A percentile compares a stretch with the other conserved stretches of the same genome.
Conservation (phyloP, 140 eudicot genomes). For the Cichorium intybus region DNA sequence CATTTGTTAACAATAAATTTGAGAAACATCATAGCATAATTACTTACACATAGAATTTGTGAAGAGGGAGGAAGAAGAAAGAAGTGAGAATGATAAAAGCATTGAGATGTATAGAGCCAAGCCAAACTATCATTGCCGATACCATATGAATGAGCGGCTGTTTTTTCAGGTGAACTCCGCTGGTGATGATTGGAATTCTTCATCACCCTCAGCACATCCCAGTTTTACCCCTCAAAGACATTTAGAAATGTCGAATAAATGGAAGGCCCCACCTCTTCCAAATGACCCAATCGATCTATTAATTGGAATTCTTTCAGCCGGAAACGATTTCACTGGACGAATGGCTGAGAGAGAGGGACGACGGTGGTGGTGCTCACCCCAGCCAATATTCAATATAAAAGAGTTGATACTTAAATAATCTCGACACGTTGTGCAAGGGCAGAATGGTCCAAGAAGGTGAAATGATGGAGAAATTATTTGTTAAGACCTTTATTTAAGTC, state of each 20-base stretch:
- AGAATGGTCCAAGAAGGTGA: too few relatives aligned
- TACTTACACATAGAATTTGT: slow-evolving; percentile 48
- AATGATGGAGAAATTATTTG: too few relatives aligned
- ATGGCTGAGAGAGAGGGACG: too few relatives aligned
- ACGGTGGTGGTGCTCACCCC: too few relatives aligned
- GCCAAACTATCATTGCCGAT: slow-evolving; percentile 54
- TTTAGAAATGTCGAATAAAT: slow-evolving; percentile 60
- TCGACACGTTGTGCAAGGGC: too few relatives aligned
- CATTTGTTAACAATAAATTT: background rate
- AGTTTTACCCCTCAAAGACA: slow-evolving; percentile 76
- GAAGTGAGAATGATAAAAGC: too few relatives aligned
- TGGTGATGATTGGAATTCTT: slow-evolving; percentile 35
- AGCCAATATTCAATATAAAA: too few relatives aligned
- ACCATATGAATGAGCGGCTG: slow-evolving; percentile 30
- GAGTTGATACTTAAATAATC: too few relatives aligned
- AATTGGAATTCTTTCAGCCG: slow-evolving; percentile 91
- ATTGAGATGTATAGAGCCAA: slow-evolving; percentile 63
- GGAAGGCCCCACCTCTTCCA: slow-evolving; percentile 84
- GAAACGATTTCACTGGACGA: slow-evolving; percentile 92
- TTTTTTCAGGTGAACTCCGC: slow-evolving; percentile 51
- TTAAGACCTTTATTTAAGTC: too few relatives aligned
- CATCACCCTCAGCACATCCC: slow-evolving; percentile 91
- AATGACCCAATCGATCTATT: slow-evolving; percentile 69
- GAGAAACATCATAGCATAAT: background rate
- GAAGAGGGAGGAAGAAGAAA: slow-evolving; percentile 61